Base-by-base conservation (phyloP, 352 stramenopile species). In the Phytophthora boehmeriae region DNA sequence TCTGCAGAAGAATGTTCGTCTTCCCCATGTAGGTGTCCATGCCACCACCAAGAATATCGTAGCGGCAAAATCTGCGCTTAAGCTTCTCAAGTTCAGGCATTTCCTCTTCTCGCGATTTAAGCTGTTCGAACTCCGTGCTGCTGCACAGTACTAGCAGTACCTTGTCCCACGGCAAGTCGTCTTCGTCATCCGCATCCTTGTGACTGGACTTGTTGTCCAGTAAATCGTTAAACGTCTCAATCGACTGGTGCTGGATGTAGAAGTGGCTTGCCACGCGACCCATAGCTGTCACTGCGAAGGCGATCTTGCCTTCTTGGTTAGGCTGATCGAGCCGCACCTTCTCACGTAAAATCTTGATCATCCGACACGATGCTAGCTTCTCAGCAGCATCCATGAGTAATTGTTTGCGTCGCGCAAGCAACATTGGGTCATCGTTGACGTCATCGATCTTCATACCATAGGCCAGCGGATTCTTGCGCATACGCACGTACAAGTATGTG, bases 401-500 rank as follows among this genome's bases (percentile, higher is more conserved):
- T 42, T 88, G 66, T 53, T 86, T 82, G 13, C 87, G 71, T 55
- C 80, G 70, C 36, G 78, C 65, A 3, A 92, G 56, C 27, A 99
- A 68, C 35, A 86, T 76, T 4, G 96, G 97, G 61, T 99, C 97
- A 22, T 83, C 78, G 44, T 96, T 84, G 6, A 93, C 79, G 55
- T 99, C 90, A 34, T 98, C 93, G 19, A 92, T 76, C 53, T 85
- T 96, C 54, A 99, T 98, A 19, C 97, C 97, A 76, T 99, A 99
- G 0, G 92, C 90, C 27, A 99, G 59, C 11, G 98, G 98, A 65
- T 99, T 99, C 63, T 97, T 97, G 34, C 88, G 82, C 97, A 99
- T 99, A 25, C 98, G 87, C 10, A 99, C 96, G 68, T 98, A 98
- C n/a, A 99, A 63, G 75, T 99, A 99, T 10, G 98, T 99, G 73